A percentile compares a stretch with the other conserved stretches of the same genome.
These are phyloP conservation scores for Cutaneotrichosporon arboriforme DNA, from an alignment of 1,284 basidiomycete genomes.

Conservation along the genomic window DNA sequence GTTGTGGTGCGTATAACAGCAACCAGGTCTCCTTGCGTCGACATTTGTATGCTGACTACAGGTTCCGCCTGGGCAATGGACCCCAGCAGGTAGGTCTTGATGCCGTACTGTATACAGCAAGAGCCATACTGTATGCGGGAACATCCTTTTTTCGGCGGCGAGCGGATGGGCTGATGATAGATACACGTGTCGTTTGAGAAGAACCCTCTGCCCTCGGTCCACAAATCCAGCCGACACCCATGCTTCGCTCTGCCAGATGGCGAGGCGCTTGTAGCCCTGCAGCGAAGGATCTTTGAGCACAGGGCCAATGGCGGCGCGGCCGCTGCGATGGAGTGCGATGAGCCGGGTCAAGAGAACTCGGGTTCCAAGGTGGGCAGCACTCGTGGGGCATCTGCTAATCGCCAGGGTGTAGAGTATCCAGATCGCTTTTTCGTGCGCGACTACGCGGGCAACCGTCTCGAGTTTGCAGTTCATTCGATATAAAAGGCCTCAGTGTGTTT, in stretches of 20 bases:
- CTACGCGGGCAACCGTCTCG: conserved; percentile 44
- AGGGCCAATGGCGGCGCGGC: conserved; percentile 18
- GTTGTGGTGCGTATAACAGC: conserved; percentile 26
- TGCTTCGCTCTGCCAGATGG: conserved; percentile 35
- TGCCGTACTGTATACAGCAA: no score
- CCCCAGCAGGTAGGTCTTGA: conserved; percentile 31
- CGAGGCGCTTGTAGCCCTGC: conserved; percentile 34
- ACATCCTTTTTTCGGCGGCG: neutral
- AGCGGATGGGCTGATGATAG: conserved; percentile 12
- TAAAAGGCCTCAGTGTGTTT: no score
- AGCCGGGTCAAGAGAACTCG: conserved; percentile 39
- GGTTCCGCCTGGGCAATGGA: conserved; percentile 37
- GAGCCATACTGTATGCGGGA: no score
- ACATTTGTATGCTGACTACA: conserved; percentile 9
- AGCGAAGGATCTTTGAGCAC: conserved; percentile 36
- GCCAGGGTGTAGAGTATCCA: conserved; percentile 41
- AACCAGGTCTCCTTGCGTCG: no score
- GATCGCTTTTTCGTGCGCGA: conserved; percentile 44
- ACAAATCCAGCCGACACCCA: conserved; percentile 34
- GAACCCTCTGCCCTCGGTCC: neutral
- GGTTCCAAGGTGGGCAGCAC: conserved; percentile 27
- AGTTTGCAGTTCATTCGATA: conserved; percentile 25
- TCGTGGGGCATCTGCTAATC: conserved; percentile 1
- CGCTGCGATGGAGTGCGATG: conserved; percentile 32
- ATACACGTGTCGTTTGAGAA: conserved; percentile 37